Percentiles rank a stretch among this genome's conserved stretches.
Evolutionary conservation across 495 filamentous ascomycete genomes (phyloP).

Genomic region (Penicillium bialowiezense): DNA sequence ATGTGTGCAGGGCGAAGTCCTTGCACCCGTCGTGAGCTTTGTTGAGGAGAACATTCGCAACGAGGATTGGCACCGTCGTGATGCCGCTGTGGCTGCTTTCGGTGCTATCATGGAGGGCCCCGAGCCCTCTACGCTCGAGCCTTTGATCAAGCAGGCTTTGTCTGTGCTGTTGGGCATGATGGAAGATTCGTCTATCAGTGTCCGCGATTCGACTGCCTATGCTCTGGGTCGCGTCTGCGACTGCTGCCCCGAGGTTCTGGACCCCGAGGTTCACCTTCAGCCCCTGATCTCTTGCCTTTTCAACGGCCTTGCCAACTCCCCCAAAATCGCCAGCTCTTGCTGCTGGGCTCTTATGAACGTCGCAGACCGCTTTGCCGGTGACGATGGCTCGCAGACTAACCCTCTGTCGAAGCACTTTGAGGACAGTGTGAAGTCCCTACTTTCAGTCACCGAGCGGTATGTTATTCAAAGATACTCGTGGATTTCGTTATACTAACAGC

Average conservation of each 20-base stretch:
- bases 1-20: slow-evolving; percentile 76
- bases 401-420: slow-evolving; percentile 89
- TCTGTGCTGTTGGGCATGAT: slow-evolving; percentile 92
- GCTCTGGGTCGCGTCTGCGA: slow-evolving; percentile 95
- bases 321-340: slow-evolving; percentile 96
- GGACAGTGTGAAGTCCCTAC: slow-evolving; percentile 79
- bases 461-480: slow-evolving; percentile 9
- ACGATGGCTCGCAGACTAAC: slow-evolving; percentile 72
- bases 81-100: slow-evolving; percentile 97
- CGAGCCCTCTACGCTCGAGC: slow-evolving; percentile 81
- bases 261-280: slow-evolving; percentile 75
- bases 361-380: slow-evolving; percentile 88
- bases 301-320: slow-evolving; percentile 80
- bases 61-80: slow-evolving; percentile 88
- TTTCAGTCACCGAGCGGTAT: slow-evolving; percentile 78
- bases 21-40: slow-evolving; percentile 79
- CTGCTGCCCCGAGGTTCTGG: slow-evolving; percentile 81
- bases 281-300: slow-evolving; percentile 86
- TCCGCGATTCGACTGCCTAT: slow-evolving; percentile 96
- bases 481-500: slow-evolving; percentile 7
- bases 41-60: slow-evolving; percentile 86
- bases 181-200: slow-evolving; percentile 82
- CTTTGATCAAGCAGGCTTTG: slow-evolving; percentile 90
- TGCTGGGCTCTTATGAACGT: slow-evolving; percentile 99
- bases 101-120: slow-evolving; percentile 99